phyloP scores from a whole-genome alignment of 2,329 filamentous ascomycete species.

The Botrytis elliptica region DNA sequence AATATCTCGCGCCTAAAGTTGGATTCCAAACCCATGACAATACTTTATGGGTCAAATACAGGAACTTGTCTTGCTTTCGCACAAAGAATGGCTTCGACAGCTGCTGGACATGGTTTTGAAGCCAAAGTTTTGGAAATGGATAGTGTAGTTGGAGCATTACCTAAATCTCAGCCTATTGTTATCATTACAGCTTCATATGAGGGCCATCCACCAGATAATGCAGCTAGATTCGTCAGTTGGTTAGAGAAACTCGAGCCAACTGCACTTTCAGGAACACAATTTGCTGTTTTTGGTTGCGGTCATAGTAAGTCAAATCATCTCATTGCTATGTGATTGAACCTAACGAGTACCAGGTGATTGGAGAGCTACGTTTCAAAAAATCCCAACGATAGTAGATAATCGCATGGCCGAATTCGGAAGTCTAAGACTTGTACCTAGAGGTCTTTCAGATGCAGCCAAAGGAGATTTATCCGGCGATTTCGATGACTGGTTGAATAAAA shows the following conservation, averaged over 20 bases:
- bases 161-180: constrained; percentile 59
- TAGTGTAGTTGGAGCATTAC: constrained; percentile 57
- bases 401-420: background rate
- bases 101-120: constrained; percentile 56
- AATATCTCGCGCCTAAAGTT: background rate
- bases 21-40: constrained; percentile 44
- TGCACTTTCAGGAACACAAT: constrained; percentile 54
- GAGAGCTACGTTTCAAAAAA: constrained; percentile 62
- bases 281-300: constrained; percentile 70
- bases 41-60: constrained; percentile 71
- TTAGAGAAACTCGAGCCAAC: constrained; percentile 47
- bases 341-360: constrained; percentile 44
- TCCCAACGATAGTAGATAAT: constrained; percentile 61
- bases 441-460: constrained; percentile 2
- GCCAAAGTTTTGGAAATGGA: constrained; percentile 56
- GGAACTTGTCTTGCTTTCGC: constrained; percentile 73
- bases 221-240: constrained; percentile 66
- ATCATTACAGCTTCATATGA: constrained; percentile 73
- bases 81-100: constrained; percentile 59
- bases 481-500: constrained; percentile 63
- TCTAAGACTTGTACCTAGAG: background rate
- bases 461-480: constrained; percentile 67
- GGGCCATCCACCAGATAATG: constrained; percentile 71
- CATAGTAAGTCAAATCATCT: constrained; percentile 42
- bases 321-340: constrained; percentile 10